A percentile compares a stretch with the other conserved stretches of the same genome.
These are phyloP conservation scores for Tolypocladium paradoxum DNA, from an alignment of 2,329 filamentous ascomycete species.

Conservation along the genomic window DNA sequence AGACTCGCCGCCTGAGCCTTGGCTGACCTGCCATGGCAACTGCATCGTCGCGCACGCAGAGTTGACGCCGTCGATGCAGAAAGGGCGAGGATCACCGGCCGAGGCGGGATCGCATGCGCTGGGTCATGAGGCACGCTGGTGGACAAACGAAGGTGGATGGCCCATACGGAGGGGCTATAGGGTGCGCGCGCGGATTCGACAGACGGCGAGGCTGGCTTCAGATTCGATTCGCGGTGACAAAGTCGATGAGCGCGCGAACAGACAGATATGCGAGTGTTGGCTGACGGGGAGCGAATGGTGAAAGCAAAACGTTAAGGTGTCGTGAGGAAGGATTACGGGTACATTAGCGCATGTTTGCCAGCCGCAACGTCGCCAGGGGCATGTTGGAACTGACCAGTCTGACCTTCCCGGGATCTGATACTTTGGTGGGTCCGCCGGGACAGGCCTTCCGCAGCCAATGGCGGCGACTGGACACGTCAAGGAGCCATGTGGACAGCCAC, in stretches of 20 bases:
- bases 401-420: not conserved
- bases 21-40: conserved; percentile 24
- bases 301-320: not conserved
- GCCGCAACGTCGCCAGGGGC: not conserved
- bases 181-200: not conserved
- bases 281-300: not conserved
- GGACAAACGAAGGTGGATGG: not conserved
- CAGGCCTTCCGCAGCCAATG: not conserved
- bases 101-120: conserved; percentile 10
- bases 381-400: not conserved
- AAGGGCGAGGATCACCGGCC: conserved; percentile 7
- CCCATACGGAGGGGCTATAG: not conserved
- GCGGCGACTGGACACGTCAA: not conserved
- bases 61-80: conserved; percentile 7
- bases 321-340: not conserved
- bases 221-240: not conserved
- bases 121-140: conserved; percentile 10
- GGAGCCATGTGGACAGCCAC: not conserved
- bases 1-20: conserved; percentile 18
- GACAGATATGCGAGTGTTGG: not conserved
- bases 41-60: conserved; percentile 21
- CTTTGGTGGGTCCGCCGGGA: not conserved
- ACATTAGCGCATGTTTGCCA: not conserved
- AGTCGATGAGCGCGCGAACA: not conserved
- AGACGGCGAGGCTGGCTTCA: not conserved